phyloP scores from a whole-genome alignment of 2,329 filamentous ascomycete species.

The Zalaria obscura region DNA sequence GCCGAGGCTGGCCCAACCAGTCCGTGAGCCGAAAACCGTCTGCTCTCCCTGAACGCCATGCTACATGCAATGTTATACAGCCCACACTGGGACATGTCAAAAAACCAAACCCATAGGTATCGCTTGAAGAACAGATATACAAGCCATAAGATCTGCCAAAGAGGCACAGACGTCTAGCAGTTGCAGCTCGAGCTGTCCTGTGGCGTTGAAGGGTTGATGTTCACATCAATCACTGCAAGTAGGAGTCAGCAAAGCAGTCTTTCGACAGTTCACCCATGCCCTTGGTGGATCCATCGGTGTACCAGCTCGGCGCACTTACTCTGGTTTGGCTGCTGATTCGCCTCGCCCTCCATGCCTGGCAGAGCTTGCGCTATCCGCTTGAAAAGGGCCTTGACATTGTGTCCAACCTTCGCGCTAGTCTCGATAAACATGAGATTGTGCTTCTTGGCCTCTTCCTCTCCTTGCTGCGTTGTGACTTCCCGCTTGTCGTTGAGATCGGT shows the following conservation, averaged over 20 bases:
- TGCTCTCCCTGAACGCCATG: constrained; percentile 1
- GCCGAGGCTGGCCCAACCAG: too few species aligned
- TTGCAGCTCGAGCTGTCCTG: constrained; percentile 6
- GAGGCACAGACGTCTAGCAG: constrained; percentile 2
- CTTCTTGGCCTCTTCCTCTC: constrained; percentile 95
- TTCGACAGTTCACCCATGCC: neutral
- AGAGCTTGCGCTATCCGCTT: constrained; percentile 95
- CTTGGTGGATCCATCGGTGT: neutral
- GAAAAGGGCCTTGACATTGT: constrained; percentile 96
- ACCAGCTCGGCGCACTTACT: constrained; percentile 43
- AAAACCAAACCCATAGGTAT: neutral
- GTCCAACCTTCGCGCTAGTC: constrained; percentile 92
- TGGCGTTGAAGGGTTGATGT: constrained; percentile 6
- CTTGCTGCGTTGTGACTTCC: constrained; percentile 90
- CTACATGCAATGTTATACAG: constrained; percentile 1
- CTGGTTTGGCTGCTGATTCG: constrained; percentile 62
- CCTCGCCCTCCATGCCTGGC: constrained; percentile 91
- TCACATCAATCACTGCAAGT: constrained; percentile 7
- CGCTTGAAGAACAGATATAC: neutral
- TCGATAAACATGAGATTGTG: constrained; percentile 98
- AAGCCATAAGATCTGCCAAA: neutral
- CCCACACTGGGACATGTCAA: neutral
- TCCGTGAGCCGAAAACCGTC: too few species aligned
- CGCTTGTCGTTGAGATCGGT: constrained; percentile 97
- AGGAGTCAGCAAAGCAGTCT: neutral